Evolutionary conservation across 2,329 filamentous ascomycete species (phyloP), one percentile per base, ranked within the genome.

Genomic region (Decorospora gaudefroyi): DNA sequence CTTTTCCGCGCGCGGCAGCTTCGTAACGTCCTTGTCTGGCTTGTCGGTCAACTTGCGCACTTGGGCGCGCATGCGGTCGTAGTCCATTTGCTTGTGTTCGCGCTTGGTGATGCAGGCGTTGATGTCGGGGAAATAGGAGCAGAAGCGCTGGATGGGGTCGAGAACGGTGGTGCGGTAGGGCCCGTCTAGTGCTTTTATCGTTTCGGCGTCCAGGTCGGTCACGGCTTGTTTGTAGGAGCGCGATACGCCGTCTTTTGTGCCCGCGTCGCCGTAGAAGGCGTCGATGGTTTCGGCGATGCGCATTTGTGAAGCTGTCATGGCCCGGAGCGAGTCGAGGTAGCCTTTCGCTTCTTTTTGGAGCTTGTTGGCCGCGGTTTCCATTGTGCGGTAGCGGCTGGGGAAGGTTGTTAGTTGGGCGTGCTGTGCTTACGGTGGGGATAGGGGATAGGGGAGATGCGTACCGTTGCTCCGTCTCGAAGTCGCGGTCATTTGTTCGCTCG

Each of bases 71-170:
- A 97, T 85, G 12, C 91, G 84, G 71, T 99, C 93, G 77, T 99
- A 99, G 75, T 99, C 95, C 59, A 97, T 88, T 44, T 97, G 86
- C 74, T 99, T 99, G 81, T 99, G 88, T 65, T 95, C 88, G 64
- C 95, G 89, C 77, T 99, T 99, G 77, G 97, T 99, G 74, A 99
- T 96, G 74, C 92, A 96, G 76, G 96, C 90, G 74, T 99, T 99
- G 68, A 99, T 91, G 71, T 99, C 93, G 22, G 93, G 92, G 72
- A 99, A 99, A 76, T 99, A 99, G 58, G 90, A 89, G 76, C 92
- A 97, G 77, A 97, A 99, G 55, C 91, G 84, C 53, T 86, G 86
- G 69, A 99, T 99, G 28, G 93, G 93, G 61, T 99, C 93, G 33
- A 99, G 81, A 18, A 99, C 93, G 4, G 93, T 97, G 29, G 88